Evolutionary conservation across 371 early-diverging fungal species (phyloP).

Genomic region (Mortierella sp.): DNA sequence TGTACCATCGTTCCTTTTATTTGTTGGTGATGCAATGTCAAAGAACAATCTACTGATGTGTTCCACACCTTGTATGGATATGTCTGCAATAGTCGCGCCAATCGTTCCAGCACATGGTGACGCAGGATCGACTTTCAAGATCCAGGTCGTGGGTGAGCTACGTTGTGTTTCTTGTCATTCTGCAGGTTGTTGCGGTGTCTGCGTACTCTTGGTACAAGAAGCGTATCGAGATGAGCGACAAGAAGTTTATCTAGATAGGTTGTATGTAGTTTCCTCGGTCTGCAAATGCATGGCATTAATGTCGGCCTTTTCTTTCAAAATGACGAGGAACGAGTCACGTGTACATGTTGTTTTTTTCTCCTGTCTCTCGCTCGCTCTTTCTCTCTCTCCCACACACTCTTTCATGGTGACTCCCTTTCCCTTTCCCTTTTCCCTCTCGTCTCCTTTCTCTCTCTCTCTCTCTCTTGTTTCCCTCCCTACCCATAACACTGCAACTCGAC

Average conservation of each 20-base stretch:
- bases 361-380: neutral
- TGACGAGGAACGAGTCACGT: neutral
- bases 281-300: too few relatives aligned
- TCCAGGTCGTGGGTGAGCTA: conserved; percentile 46
- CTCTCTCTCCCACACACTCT: neutral
- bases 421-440: too few relatives aligned
- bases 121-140: conserved; percentile 31
- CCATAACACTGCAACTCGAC: neutral
- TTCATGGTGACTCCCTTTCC: neutral
- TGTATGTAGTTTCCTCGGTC: too few relatives aligned
- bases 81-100: conserved; percentile 27
- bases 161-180: conserved; percentile 34
- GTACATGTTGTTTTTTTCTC: neutral
- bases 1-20: neutral
- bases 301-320: neutral
- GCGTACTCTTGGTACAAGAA: conserved; percentile 52
- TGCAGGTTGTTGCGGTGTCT: conserved; percentile 25
- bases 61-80: neutral
- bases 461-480: neutral
- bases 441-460: neutral
- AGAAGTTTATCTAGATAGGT: conserved; percentile 43
- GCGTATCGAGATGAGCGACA: conserved; percentile 44
- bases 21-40: neutral
- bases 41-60: neutral
- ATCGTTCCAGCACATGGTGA: conserved; percentile 36